Evolutionary conservation across 106 monocot genomes (phyloP).

Genomic region (Platanthera zijinensis): DNA sequence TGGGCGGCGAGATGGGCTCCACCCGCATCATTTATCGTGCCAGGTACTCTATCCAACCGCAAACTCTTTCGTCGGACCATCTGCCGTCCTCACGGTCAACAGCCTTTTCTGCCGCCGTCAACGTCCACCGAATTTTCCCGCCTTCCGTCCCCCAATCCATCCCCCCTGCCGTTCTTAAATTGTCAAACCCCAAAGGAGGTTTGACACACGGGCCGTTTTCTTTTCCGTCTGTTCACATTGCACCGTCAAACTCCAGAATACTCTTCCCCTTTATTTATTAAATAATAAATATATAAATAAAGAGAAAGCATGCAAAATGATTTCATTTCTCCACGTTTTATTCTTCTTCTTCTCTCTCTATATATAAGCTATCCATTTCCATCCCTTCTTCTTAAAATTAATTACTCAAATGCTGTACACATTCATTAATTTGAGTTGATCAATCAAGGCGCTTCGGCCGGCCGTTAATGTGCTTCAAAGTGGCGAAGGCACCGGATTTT

Average conservation of each 20-base stretch:
- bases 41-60: background rate
- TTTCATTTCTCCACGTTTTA: background rate
- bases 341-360: background rate
- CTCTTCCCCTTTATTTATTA: no score
- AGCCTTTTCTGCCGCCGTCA: background rate
- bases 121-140: background rate
- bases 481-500: constrained; percentile 6
- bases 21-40: background rate
- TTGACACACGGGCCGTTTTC: background rate
- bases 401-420: background rate
- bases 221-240: background rate
- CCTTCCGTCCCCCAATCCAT: background rate
- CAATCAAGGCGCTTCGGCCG: background rate
- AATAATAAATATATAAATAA: no score
- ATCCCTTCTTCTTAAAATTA: background rate
- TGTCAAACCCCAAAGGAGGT: background rate
- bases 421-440: background rate
- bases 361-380: background rate
- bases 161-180: background rate
- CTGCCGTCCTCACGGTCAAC: background rate
- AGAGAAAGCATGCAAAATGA: no score
- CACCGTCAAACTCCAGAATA: background rate
- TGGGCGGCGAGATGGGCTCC: background rate
- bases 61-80: background rate
- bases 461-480: constrained; percentile 12